These are phyloP conservation scores for Aspergillus brasiliensis DNA, from an alignment of 2,329 filamentous ascomycete genomes.

Conservation along the genomic window DNA sequence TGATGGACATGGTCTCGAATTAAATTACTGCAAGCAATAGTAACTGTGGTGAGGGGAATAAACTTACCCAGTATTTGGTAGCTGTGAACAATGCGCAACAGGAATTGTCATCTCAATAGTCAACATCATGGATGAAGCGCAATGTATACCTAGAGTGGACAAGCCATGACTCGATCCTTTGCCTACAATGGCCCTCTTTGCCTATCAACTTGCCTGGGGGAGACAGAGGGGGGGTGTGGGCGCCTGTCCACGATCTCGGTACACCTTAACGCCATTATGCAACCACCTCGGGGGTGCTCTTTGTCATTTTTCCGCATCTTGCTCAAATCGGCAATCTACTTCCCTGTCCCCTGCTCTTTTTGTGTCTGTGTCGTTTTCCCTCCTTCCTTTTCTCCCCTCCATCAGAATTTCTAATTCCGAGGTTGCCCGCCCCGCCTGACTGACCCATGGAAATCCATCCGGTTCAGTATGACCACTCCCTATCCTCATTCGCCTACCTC, in stretches of 20 bases:
- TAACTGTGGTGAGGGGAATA: too few relatives aligned
- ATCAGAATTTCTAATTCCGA: conserved; percentile 11
- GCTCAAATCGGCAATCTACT: too few relatives aligned
- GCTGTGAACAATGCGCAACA: conserved; percentile 18
- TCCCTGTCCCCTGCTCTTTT: neutral
- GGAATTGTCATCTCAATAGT: conserved; percentile 17
- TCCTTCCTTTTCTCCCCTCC: neutral
- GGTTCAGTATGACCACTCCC: conserved; percentile 10
- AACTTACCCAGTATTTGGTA: neutral
- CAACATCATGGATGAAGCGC: neutral
- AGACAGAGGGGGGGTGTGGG: neutral
- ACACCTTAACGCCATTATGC: conserved; percentile 11
- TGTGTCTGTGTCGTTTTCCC: too few relatives aligned
- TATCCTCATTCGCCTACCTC: conserved; percentile 13
- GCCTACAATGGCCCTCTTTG: conserved; percentile 10
- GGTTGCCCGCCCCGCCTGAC: conserved; percentile 8
- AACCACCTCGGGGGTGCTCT: neutral
- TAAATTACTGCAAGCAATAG: too few relatives aligned
- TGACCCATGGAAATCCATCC: conserved; percentile 1
- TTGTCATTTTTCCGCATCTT: neutral
- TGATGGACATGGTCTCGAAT: neutral
- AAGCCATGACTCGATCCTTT: neutral
- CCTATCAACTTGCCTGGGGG: neutral
- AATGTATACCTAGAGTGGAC: neutral
- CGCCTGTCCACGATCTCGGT: conserved; percentile 13